phyloP scores from a whole-genome alignment of 164 flowering plant species.

The Chimonanthus praecox region DNA sequence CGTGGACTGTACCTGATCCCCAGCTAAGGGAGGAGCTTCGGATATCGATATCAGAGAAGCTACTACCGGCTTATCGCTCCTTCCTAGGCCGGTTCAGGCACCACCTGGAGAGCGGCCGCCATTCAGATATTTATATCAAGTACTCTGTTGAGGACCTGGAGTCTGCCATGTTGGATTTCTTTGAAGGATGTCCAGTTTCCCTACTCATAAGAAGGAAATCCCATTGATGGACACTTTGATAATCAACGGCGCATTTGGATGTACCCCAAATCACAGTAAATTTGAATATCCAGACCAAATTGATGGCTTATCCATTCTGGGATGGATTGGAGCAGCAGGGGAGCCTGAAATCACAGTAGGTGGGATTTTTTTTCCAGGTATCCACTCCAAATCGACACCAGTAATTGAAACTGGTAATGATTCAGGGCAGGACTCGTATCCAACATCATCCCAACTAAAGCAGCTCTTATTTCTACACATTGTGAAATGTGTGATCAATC shows the following conservation, averaged over 20 bases:
- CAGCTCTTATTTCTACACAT: background rate
- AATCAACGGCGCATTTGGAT: background rate
- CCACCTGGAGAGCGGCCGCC: slow-evolving; percentile 78
- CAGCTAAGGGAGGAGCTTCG: slow-evolving; percentile 85
- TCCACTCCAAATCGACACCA: background rate
- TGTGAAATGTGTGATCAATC: no score
- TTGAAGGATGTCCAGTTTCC: slow-evolving; percentile 52
- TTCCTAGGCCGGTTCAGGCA: slow-evolving; percentile 73
- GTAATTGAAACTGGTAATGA: background rate
- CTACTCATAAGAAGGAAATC: slow-evolving; percentile 53
- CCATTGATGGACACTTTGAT: slow-evolving; percentile 21
- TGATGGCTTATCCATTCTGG: no score
- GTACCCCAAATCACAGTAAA: background rate
- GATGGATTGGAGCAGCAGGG: background rate
- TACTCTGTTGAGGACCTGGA: slow-evolving; percentile 79
- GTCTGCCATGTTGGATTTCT: slow-evolving; percentile 71
- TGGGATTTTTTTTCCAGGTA: background rate
- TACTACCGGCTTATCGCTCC: slow-evolving; percentile 80
- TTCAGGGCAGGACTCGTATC: background rate
- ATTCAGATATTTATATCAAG: slow-evolving; percentile 77
- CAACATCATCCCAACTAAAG: background rate
- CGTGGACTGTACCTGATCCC: slow-evolving; percentile 71
- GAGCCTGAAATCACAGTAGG: background rate
- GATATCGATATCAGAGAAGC: slow-evolving; percentile 59
- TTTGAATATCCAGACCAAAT: background rate